Conservation (phyloP, 2,329 filamentous ascomycete species). For the Curvularia sp. region DNA sequence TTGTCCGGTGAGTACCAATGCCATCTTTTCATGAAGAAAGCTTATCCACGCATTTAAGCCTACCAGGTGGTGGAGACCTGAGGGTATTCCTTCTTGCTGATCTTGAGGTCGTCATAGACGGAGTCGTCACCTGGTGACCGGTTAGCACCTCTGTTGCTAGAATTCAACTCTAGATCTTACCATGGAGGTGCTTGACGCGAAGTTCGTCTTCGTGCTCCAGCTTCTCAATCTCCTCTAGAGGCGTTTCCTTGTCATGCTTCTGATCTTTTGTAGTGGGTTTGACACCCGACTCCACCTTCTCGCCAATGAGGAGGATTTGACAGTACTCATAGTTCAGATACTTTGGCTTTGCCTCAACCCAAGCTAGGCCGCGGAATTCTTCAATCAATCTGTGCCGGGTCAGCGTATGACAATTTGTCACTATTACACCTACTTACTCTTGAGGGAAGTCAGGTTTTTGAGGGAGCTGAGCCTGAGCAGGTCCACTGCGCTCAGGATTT, state of each 20-base stretch:
- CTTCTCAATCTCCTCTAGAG: conserved; percentile 74
- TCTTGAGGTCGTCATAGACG: conserved; percentile 66
- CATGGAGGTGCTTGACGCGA: conserved; percentile 67
- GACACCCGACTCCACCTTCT: conserved; percentile 65
- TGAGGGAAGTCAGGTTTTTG: conserved; percentile 73
- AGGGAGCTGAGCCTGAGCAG: conserved; percentile 68
- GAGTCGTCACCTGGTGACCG: conserved; percentile 61
- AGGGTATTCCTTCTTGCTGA: conserved; percentile 68
- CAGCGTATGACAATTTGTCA: neutral
- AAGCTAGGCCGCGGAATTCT: conserved; percentile 75
- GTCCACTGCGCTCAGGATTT: conserved; percentile 75
- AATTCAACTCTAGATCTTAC: conserved; percentile 44
- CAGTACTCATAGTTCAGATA: conserved; percentile 77
- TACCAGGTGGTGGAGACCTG: conserved; percentile 48
- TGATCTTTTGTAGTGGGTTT: conserved; percentile 65
- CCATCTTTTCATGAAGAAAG: neutral
- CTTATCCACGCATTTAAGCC: neutral
- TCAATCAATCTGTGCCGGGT: conserved; percentile 64
- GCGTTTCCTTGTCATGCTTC: conserved; percentile 65
- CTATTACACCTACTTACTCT: conserved; percentile 58
- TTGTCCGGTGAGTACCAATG: neutral
- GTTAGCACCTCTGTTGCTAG: conserved; percentile 12
- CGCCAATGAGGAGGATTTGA: conserved; percentile 81
- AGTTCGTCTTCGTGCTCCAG: conserved; percentile 77
- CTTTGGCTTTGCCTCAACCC: conserved; percentile 75